phyloP scores from a whole-genome alignment of 1,284 basidiomycete species.

The Crucibulum parvulum region DNA sequence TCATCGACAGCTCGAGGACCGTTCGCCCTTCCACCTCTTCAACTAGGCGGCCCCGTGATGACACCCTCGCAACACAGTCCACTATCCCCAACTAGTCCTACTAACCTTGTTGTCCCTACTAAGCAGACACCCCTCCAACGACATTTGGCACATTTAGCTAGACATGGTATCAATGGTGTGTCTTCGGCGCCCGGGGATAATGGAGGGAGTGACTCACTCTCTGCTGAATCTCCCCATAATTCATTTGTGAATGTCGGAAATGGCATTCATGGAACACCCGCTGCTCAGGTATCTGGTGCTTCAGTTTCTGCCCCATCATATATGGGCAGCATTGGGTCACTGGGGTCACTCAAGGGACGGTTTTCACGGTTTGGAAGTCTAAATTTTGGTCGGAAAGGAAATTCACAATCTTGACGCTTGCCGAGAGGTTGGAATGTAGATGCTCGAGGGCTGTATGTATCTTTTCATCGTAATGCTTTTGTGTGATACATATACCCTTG shows the following conservation, averaged over 20 bases:
- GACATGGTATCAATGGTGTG: constrained; percentile 82
- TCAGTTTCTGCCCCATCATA: constrained; percentile 57
- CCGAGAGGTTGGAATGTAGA: neutral
- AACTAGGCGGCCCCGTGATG: constrained; percentile 48
- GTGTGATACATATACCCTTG: constrained; percentile 22
- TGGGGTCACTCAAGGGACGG: constrained; percentile 62
- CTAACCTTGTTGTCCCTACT: constrained; percentile 33
- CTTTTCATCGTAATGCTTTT: constrained; percentile 10
- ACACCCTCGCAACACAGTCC: constrained; percentile 55
- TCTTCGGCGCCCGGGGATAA: constrained; percentile 73
- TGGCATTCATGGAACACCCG: constrained; percentile 40
- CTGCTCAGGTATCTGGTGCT: constrained; percentile 50
- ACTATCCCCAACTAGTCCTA: constrained; percentile 41
- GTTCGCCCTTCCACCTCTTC: constrained; percentile 54
- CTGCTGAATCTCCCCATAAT: constrained; percentile 69
- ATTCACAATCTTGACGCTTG: constrained; percentile 27
- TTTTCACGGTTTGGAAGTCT: constrained; percentile 79
- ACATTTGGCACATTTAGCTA: constrained; percentile 77
- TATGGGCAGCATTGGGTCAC: constrained; percentile 56
- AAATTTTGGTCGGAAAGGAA: constrained; percentile 66
- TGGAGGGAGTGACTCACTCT: constrained; percentile 62
- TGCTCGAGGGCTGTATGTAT: constrained; percentile 4
- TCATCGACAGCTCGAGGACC: constrained; percentile 47
- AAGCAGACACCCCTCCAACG: constrained; percentile 80
- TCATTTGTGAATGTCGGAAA: constrained; percentile 74